Conservation (phyloP, 164 flowering plant species). For the Aristolochia californica region DNA sequence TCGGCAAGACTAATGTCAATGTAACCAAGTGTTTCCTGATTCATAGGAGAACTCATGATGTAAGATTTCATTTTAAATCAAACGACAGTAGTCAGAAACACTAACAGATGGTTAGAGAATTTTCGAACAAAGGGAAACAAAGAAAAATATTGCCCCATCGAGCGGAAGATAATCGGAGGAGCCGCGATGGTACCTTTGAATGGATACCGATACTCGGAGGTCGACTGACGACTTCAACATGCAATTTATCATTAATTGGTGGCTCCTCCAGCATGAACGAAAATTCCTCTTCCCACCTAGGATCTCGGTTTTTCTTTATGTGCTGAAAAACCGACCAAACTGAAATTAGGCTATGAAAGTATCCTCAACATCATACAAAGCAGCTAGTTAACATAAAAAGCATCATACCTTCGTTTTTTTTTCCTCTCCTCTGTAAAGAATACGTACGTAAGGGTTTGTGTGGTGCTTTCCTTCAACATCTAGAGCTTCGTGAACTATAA, state of each 20-base stretch:
- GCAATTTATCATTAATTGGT: slow-evolving; percentile 52
- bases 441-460: slow-evolving; percentile 63
- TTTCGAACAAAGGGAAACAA: background rate
- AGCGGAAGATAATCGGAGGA: too few relatives aligned
- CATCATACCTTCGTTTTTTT: slow-evolving; percentile 61
- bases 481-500: slow-evolving; percentile 60
- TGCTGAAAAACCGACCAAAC: slow-evolving; percentile 20
- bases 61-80: background rate
- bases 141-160: too few relatives aligned
- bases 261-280: slow-evolving; percentile 58
- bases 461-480: slow-evolving; percentile 90
- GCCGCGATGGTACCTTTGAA: slow-evolving; percentile 76
- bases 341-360: too few relatives aligned
- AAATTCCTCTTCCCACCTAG: slow-evolving; percentile 86
- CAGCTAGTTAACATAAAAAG: too few relatives aligned
- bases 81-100: background rate
- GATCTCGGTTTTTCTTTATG: slow-evolving; percentile 73
- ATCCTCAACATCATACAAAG: too few relatives aligned
- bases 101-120: background rate
- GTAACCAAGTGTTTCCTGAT: slow-evolving; percentile 75
- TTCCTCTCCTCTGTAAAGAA: slow-evolving; percentile 72
- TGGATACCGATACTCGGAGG: slow-evolving; percentile 63
- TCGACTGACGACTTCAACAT: slow-evolving; percentile 62
- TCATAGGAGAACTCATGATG: background rate
- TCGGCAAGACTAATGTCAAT: slow-evolving; percentile 61